These are phyloP conservation scores for Apiosordaria backusii DNA, from an alignment of 495 filamentous ascomycete species.

Conservation along the genomic window DNA sequence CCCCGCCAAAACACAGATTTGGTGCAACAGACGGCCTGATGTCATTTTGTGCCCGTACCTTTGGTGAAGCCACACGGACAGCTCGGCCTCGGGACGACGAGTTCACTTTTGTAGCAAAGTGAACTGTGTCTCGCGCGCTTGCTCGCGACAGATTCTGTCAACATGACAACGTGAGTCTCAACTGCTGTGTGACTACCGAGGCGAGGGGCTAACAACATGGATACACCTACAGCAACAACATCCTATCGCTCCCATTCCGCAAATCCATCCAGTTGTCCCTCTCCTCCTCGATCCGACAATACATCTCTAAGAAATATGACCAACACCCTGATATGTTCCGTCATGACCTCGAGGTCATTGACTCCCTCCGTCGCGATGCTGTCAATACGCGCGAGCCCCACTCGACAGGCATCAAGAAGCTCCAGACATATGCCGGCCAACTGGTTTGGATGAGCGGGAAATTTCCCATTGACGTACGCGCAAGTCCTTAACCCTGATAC, in stretches of 20 bases:
- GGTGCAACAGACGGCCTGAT: slow-evolving; percentile 11
- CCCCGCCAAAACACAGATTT: slow-evolving; percentile 11
- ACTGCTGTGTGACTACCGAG: neutral
- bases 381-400: slow-evolving; percentile 86
- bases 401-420: slow-evolving; percentile 79
- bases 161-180: slow-evolving; percentile 1
- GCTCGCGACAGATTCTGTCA: neutral
- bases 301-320: slow-evolving; percentile 98
- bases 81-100: neutral
- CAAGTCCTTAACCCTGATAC: neutral
- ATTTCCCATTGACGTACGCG: slow-evolving; percentile 84
- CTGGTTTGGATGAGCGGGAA: slow-evolving; percentile 92
- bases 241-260: slow-evolving; percentile 76
- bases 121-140: neutral
- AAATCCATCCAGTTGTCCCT: slow-evolving; percentile 73
- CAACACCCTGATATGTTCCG: slow-evolving; percentile 98
- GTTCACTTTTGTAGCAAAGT: neutral
- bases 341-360: slow-evolving; percentile 81
- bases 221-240: slow-evolving; percentile 37
- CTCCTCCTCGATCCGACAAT: slow-evolving; percentile 81
- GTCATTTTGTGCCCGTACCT: slow-evolving; percentile 10
- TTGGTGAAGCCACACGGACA: neutral
- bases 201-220: neutral
- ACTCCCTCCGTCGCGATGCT: slow-evolving; percentile 75
- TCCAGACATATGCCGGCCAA: slow-evolving; percentile 87